Evolutionary conservation across 108 stramenopile species (phyloP), one percentile per base, ranked within the genome.

Genomic region (Cyclotella kingstonii): DNA sequence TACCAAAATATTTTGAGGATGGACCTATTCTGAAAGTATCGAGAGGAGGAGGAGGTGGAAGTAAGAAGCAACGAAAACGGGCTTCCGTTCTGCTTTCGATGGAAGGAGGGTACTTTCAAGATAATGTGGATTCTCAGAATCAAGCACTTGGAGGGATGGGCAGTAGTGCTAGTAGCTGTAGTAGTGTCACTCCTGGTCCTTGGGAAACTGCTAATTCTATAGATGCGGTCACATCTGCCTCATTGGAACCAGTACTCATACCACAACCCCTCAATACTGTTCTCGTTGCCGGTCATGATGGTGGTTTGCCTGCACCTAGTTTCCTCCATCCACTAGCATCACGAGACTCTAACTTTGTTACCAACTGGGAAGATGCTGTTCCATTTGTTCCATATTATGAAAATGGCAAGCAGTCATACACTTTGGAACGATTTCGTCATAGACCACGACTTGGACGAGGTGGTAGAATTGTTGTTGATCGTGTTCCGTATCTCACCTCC

Each of bases 391-490:
- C 84, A 8, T 78, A 71, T n/a, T 85, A 85, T 53, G 79, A 81
- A 2, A 60, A 94, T 55, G 73, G 83, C 1, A 54, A 65, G 23
- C 57, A 73, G 6, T 63, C 67, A 3, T 59, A 51, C 38, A 68
- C 73, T 7, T 82, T 80, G 1, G 48, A 47, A 47, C 67, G 67
- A 3, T 41, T 66, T 66, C 78, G 87, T 11, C 84, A 90, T 48
- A 81, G 93, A 30, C 89, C 87, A 8, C 69, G 92, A 0, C 65
- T 94, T n/a, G 93, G 89, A 43, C 72, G 93, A 26, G 93, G 93
- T 41, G 93, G 93, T 30, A 79, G 93, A 28, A 54, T 94, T 2
- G 66, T 81, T 21, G 84, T 91, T 40, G 93, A 94, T 61, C 84
- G 91, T 12, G 36, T 90, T 8, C 91, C 88, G 18, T 65, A 39